These are phyloP conservation scores for Vishniacozyma victoriae DNA, from an alignment of 768 basidiomycete species.

Conservation along the genomic window DNA sequence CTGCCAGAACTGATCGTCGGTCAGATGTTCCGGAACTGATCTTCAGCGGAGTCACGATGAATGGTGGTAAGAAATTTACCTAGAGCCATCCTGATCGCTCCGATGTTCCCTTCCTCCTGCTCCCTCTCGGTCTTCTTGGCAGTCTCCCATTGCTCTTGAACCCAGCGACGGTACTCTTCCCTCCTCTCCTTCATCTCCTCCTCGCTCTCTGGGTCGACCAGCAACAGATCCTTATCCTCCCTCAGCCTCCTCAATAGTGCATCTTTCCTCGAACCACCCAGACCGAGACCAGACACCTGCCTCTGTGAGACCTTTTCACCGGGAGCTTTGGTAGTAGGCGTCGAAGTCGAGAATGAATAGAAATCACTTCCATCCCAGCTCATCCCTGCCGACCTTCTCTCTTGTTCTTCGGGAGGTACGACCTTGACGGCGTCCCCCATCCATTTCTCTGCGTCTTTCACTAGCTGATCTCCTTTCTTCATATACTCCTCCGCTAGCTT, in stretches of 20 bases:
- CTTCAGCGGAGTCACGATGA: not conserved
- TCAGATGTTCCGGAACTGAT: constrained; percentile 40
- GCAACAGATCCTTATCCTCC: constrained; percentile 67
- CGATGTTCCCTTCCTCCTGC: constrained; percentile 33
- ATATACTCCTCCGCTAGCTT: constrained; percentile 72
- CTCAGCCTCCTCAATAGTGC: constrained; percentile 66
- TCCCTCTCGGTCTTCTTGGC: constrained; percentile 14
- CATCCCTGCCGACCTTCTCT: constrained; percentile 48
- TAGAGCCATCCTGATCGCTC: constrained; percentile 34
- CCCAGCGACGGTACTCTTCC: constrained; percentile 30
- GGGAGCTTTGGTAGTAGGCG: constrained; percentile 35
- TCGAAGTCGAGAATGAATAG: constrained; percentile 63
- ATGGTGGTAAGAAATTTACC: constrained; percentile 21
- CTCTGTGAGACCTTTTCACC: constrained; percentile 30
- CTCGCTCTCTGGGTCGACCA: constrained; percentile 68
- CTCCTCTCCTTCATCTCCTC: constrained; percentile 45
- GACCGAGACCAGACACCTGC: constrained; percentile 16
- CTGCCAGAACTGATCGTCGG: constrained; percentile 45
- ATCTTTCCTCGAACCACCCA: constrained; percentile 57
- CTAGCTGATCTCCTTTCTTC: constrained; percentile 53
- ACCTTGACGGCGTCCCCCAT: constrained; percentile 86
- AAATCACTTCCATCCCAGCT: constrained; percentile 83
- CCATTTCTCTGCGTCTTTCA: constrained; percentile 54
- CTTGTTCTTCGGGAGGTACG: constrained; percentile 65
- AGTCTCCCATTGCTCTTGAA: constrained; percentile 39